Percentiles rank a stretch among this genome's conserved stretches.
Conservation (phyloP, 2,329 filamentous ascomycete genomes). For the Aureobasidium sp. region DNA sequence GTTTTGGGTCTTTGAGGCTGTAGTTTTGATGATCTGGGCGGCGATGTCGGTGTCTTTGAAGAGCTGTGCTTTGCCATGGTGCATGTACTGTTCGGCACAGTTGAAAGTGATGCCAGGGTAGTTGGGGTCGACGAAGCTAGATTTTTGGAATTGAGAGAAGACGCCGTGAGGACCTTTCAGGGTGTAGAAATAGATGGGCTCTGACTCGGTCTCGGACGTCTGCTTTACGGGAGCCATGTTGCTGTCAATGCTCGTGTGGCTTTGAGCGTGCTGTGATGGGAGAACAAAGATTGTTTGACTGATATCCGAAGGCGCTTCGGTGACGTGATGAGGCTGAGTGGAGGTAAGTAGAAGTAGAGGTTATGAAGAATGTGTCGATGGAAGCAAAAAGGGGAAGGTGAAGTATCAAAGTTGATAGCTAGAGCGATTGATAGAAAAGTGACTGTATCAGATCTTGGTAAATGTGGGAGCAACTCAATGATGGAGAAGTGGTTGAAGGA, state of each 20-base stretch:
- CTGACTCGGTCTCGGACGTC: neutral
- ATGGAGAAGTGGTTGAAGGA: no score
- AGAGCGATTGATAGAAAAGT: no score
- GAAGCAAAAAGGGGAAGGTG: no score
- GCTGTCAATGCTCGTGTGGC: neutral
- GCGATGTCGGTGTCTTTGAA: neutral
- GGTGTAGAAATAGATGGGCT: slow-evolving; percentile 33
- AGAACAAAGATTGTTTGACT: no score
- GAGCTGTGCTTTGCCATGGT: slow-evolving; percentile 8
- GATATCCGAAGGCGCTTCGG: no score
- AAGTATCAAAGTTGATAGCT: no score
- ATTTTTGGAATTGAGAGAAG: slow-evolving; percentile 56
- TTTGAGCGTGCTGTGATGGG: no score
- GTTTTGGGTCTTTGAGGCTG: slow-evolving; percentile 35
- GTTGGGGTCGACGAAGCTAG: neutral
- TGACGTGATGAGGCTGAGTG: no score
- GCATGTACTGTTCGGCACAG: slow-evolving; percentile 14
- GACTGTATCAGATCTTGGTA: no score
- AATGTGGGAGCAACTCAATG: no score
- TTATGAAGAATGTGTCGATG: no score
- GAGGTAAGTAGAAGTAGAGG: no score
- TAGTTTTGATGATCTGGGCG: neutral
- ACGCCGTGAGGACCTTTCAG: slow-evolving; percentile 45
- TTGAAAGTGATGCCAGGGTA: neutral
- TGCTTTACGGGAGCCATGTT: neutral